phyloP scores from a whole-genome alignment of 2,329 filamentous ascomycete genomes.

The Rosellinia necatrix region DNA sequence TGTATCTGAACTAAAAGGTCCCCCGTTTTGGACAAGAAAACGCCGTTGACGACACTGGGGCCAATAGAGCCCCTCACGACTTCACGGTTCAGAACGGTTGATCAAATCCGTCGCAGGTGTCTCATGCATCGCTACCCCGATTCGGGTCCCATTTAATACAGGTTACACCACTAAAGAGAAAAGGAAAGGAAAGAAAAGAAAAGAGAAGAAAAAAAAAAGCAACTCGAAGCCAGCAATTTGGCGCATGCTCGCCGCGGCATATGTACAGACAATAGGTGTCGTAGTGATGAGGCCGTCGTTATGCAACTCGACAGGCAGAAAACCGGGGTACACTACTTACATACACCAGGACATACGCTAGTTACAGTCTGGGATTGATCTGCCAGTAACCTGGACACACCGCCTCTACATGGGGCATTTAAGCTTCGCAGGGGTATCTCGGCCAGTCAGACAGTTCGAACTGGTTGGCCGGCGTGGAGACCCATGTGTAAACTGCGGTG shows the following conservation, averaged over 20 bases:
- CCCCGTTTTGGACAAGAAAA: background rate
- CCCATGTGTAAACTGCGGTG: constrained; percentile 21
- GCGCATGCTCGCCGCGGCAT: too few species aligned
- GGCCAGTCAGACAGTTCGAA: constrained; percentile 15
- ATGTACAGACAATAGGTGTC: too few species aligned
- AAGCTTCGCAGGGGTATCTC: constrained; percentile 5
- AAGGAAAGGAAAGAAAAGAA: too few species aligned
- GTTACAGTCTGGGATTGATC: too few species aligned
- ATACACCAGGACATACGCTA: background rate
- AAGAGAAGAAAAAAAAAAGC: too few species aligned
- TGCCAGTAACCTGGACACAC: constrained; percentile 1
- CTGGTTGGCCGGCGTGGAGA: background rate
- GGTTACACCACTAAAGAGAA: background rate
- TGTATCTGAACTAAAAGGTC: background rate
- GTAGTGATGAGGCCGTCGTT: too few species aligned
- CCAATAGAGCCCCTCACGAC: background rate
- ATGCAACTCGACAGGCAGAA: too few species aligned
- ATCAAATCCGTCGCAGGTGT: background rate
- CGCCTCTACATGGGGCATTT: constrained; percentile 11
- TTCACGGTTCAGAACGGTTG: background rate
- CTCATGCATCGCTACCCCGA: constrained; percentile 1
- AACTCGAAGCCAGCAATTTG: too few species aligned
- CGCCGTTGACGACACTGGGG: background rate
- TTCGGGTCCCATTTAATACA: background rate
- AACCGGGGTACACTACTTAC: too few species aligned